Percentiles rank a stretch among this genome's conserved stretches.
Evolutionary conservation across 129 eudicot genomes (phyloP).

Genomic region (Flaveria bidentis): DNA sequence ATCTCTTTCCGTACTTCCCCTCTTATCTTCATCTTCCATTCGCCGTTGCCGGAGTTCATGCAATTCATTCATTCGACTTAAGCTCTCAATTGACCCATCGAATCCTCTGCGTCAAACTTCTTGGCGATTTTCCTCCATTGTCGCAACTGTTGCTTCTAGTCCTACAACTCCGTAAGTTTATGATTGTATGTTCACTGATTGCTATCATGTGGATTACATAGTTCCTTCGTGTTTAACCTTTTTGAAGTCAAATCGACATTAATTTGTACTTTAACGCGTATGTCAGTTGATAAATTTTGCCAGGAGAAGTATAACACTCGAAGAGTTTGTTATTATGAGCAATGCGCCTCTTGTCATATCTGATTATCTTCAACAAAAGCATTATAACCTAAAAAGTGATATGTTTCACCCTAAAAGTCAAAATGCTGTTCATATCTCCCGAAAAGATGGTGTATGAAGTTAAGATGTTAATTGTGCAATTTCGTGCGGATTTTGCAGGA

Average conservation of each 20-base stretch:
- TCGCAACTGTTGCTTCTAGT: conserved; percentile 52
- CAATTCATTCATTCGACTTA: conserved; percentile 47
- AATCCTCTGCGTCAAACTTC: conserved; percentile 22
- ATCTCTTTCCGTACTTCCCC: conserved; percentile 38
- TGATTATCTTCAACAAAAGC: conserved; percentile 8
- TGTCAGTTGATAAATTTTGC: background rate
- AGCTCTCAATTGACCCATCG: conserved; percentile 39
- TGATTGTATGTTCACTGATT: background rate
- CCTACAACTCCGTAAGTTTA: conserved; percentile 60
- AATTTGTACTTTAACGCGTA: background rate
- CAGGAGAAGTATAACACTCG: background rate
- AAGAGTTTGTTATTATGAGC: background rate
- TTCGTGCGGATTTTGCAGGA: conserved; percentile 52
- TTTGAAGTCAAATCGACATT: conserved; percentile 7
- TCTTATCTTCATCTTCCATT: conserved; percentile 36
- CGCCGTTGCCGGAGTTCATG: conserved; percentile 27
- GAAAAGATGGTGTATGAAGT: background rate
- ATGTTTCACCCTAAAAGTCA: no score
- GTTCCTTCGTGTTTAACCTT: background rate
- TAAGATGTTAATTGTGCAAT: no score
- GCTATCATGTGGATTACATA: background rate
- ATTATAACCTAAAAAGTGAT: background rate
- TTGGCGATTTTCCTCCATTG: conserved; percentile 43
- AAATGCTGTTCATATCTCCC: background rate
- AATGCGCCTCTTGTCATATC: background rate